These are phyloP conservation scores for Heimioporus retisporus DNA, from an alignment of 1,284 basidiomycete species.

Conservation along the genomic window DNA sequence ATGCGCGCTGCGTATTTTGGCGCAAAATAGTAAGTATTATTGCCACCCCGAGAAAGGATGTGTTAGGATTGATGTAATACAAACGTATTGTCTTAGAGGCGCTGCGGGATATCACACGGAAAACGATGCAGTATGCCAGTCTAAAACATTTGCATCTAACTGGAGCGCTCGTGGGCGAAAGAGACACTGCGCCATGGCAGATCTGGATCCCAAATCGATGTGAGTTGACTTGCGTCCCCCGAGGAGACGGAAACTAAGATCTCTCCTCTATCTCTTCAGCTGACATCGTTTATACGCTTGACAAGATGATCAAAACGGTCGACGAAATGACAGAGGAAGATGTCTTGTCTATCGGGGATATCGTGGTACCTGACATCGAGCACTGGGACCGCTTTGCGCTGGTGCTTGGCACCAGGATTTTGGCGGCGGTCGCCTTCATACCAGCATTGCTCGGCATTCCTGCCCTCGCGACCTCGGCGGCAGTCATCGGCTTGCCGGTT, in stretches of 20 bases:
- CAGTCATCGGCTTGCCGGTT: neutral
- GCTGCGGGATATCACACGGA: neutral
- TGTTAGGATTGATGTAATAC: neutral
- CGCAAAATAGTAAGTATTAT: conserved; percentile 21
- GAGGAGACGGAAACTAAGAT: neutral
- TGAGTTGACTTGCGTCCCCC: neutral
- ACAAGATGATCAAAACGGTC: neutral
- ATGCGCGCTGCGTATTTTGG: conserved; percentile 32
- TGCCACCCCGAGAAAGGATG: neutral
- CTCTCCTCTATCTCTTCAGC: neutral
- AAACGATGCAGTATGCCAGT: conserved; percentile 10
- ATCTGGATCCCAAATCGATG: conserved; percentile 30
- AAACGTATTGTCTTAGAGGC: neutral
- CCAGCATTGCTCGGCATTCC: neutral
- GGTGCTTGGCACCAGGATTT: neutral
- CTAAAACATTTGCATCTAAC: conserved; percentile 28
- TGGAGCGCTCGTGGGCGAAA: conserved; percentile 22
- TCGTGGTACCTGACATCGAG: conserved; percentile 16
- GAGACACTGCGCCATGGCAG: conserved; percentile 24
- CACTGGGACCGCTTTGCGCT: conserved; percentile 13
- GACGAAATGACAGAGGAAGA: conserved; percentile 19
- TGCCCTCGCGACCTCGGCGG: conserved; percentile 14
- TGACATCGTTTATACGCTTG: neutral
- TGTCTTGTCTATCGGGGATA: conserved; percentile 30
- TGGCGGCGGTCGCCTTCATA: neutral